Percentiles rank a stretch among this genome's conserved stretches.
phyloP scores from a whole-genome alignment of 1,139 yeast genomes.

The Zygoascus sp. region DNA sequence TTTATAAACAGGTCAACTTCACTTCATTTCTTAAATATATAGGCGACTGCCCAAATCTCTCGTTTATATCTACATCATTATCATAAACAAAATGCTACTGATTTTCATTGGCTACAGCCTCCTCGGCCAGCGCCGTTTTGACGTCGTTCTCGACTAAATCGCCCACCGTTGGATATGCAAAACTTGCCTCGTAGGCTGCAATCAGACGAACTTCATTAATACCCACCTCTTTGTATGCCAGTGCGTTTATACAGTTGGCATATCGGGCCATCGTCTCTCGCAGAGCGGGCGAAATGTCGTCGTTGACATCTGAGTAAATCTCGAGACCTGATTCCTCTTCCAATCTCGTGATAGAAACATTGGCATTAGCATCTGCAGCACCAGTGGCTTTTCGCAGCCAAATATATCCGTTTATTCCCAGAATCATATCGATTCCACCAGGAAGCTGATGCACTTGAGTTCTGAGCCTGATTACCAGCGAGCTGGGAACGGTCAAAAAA shows the following conservation, averaged over 20 bases:
- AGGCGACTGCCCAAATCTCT: too few species aligned
- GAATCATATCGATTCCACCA: slow-evolving; percentile 81
- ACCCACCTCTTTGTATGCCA: slow-evolving; percentile 78
- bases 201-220: slow-evolving; percentile 76
- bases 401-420: slow-evolving; percentile 92
- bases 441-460: slow-evolving; percentile 84
- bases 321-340: slow-evolving; percentile 97
- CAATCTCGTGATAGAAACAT: slow-evolving; percentile 69
- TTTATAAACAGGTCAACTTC: too few species aligned
- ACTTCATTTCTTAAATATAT: too few species aligned
- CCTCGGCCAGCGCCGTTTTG: slow-evolving; percentile 70
- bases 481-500: slow-evolving; percentile 74
- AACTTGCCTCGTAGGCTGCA: slow-evolving; percentile 84
- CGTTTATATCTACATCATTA: slow-evolving; percentile 7
- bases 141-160: slow-evolving; percentile 68
- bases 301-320: slow-evolving; percentile 89
- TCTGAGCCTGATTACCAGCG: slow-evolving; percentile 76
- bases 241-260: slow-evolving; percentile 74
- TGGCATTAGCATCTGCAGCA: slow-evolving; percentile 34
- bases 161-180: slow-evolving; percentile 70
- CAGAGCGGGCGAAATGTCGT: slow-evolving; percentile 54
- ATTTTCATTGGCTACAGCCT: slow-evolving; percentile 47
- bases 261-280: slow-evolving; percentile 80
- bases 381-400: slow-evolving; percentile 79
- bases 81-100: not conserved